These are phyloP conservation scores for Ceratobasidium sp. DNA, from an alignment of 1,284 basidiomycete genomes.

Conservation along the genomic window DNA sequence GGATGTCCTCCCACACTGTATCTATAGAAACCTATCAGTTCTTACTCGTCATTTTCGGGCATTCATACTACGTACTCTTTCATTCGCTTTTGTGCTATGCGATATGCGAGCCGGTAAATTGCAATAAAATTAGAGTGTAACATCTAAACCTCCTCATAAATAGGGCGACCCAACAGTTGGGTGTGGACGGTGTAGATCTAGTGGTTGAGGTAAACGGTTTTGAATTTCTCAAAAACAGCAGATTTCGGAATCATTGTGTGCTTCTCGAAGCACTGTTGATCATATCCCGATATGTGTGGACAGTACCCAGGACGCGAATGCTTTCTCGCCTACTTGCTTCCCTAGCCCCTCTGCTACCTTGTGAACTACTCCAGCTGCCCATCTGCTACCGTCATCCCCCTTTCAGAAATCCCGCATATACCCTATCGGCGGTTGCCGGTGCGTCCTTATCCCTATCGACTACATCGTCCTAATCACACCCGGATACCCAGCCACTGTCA, in stretches of 20 bases:
- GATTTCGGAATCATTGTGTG: too few species aligned
- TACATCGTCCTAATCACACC: slow-evolving; percentile 30
- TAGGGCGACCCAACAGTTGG: too few species aligned
- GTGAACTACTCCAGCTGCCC: not conserved
- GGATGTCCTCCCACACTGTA: not conserved
- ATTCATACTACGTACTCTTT: not conserved
- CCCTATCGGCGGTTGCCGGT: not conserved
- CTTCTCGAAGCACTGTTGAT: not conserved
- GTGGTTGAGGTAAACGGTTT: too few species aligned
- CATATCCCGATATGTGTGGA: slow-evolving; percentile 4
- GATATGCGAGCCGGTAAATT: too few species aligned
- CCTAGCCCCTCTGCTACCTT: not conserved
- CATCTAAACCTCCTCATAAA: too few species aligned
- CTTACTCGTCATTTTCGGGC: not conserved
- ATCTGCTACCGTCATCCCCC: not conserved
- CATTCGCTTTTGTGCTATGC: not conserved
- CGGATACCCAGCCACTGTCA: slow-evolving; percentile 16
- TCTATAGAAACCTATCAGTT: not conserved
- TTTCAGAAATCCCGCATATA: slow-evolving; percentile 24
- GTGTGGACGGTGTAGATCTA: too few species aligned
- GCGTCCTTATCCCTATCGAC: not conserved
- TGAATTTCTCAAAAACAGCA: too few species aligned
- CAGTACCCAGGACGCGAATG: not conserved
- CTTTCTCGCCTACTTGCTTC: slow-evolving; percentile 9
- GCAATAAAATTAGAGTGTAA: too few species aligned